Base-by-base conservation (phyloP, 306 rosid species). In the Inga oerstediana region DNA sequence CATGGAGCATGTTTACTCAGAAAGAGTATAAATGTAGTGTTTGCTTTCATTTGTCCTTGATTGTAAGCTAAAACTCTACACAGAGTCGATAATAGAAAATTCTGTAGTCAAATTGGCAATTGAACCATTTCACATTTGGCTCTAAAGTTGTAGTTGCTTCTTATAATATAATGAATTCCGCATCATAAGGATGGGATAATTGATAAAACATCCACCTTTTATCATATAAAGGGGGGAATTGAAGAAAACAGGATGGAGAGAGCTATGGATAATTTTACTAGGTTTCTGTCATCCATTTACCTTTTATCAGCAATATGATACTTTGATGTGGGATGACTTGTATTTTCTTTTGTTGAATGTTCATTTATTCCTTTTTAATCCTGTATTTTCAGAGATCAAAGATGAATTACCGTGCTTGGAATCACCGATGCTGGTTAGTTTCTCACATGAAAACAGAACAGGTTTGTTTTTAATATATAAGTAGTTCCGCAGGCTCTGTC, bases 341-440 rank as follows among this genome's bases (percentile, higher is more conserved):
- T 4, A 71, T 39, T 78, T 16, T 72, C 71, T 84, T 74, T 62
- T 69, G 69, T 82, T 77, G 43, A 24, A 61, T 72, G 61, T 76
- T 75, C 48, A 83, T 68, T 68, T 44, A 19, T 82, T 67, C 81
- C 52, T 80, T 22, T 72, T 46, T 20, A 78, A 70, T 82, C 82
- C 51, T 77, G 80, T 79, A 74, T 82, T 81, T 84, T 58, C 89
- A 96, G 99, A 89, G 90, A 80, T 92, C 90, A 70, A 96, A 93
- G 89, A 96, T 93, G 98, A 96, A 96, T 84, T 92, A 93, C 79
- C 97, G 97, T 80, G 99, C 98, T 82, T 96, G 98, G 98, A 93
- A 89, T 83, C 94, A 96, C 77, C 89, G 98, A 8, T 83, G 93
- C 92, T 92, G 97, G 98, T 86, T 96, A 84, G 90, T 92, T 82